These are phyloP conservation scores for Spergularia bocconei DNA, from an alignment of 148 eudicot species.

Conservation along the genomic window DNA sequence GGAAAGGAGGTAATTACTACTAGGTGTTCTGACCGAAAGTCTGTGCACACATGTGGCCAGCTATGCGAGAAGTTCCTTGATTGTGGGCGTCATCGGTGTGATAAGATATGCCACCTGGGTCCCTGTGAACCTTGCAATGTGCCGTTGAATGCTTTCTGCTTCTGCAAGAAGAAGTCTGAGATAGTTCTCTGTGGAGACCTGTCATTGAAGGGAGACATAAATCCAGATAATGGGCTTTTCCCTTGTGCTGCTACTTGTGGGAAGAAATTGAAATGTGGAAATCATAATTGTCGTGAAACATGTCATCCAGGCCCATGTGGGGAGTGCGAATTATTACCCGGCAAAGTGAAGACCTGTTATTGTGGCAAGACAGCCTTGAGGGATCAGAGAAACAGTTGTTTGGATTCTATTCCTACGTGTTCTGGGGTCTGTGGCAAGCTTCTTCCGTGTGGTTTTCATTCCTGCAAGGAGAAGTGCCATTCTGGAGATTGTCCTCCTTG, in stretches of 20 bases:
- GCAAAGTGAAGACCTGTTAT: constrained; percentile 62
- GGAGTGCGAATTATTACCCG: constrained; percentile 75
- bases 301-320: constrained; percentile 95
- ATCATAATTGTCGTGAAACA: constrained; percentile 59
- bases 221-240: constrained; percentile 60
- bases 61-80: constrained; percentile 66
- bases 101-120: constrained; percentile 67
- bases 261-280: constrained; percentile 61
- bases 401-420: constrained; percentile 86
- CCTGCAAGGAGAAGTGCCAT: constrained; percentile 69
- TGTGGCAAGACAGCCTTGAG: constrained; percentile 71
- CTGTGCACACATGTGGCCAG: constrained; percentile 79
- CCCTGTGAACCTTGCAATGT: constrained; percentile 74
- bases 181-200: constrained; percentile 80
- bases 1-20: constrained; percentile 74
- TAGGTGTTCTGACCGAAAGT: constrained; percentile 71
- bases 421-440: constrained; percentile 56
- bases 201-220: constrained; percentile 70
- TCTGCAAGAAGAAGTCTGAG: constrained; percentile 80
- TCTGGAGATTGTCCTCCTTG: constrained; percentile 74
- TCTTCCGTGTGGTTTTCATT: constrained; percentile 75
- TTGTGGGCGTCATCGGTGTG: constrained; percentile 75
- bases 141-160: constrained; percentile 66
- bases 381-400: constrained; percentile 59
- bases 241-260: constrained; percentile 63